A percentile compares a stretch with the other conserved stretches of the same genome.
Conservation (phyloP, 352 stramenopile genomes). For the Phytopythium litorale region DNA sequence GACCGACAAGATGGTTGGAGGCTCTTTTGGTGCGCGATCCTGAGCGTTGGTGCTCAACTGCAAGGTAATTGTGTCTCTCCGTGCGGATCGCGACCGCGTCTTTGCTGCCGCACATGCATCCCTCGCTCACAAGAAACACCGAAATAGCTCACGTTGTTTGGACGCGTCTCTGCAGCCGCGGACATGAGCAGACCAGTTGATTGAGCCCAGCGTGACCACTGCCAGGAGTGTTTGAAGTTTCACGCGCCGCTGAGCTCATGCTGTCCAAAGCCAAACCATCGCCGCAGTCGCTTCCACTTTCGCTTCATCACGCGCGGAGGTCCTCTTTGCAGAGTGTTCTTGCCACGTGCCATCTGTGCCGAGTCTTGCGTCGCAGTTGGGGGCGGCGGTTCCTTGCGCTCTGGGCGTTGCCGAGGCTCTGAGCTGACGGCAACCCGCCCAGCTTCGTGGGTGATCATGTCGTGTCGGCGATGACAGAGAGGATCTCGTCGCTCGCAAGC, state of each 20-base stretch:
- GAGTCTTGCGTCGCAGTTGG: too few relatives aligned
- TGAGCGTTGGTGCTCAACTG: not conserved
- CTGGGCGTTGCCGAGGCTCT: not conserved
- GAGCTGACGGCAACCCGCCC: not conserved
- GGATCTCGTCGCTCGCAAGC: not conserved
- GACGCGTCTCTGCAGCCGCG: not conserved
- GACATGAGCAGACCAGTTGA: not conserved
- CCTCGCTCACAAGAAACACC: not conserved
- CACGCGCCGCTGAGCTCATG: not conserved
- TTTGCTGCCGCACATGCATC: not conserved
- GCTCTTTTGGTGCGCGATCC: not conserved
- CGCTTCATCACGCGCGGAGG: not conserved
- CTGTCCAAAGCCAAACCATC: not conserved
- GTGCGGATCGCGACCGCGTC: not conserved
- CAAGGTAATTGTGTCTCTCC: not conserved
- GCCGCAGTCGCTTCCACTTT: not conserved
- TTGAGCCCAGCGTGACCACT: not conserved
- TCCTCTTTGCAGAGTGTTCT: not conserved
- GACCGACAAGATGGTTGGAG: not conserved
- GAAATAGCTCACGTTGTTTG: not conserved
- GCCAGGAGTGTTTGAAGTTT: not conserved
- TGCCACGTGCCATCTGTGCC: not conserved
- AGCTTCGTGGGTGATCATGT: not conserved
- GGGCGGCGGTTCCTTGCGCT: not conserved
- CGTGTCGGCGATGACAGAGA: not conserved